phyloP scores from a whole-genome alignment of 2,329 filamentous ascomycete genomes.

The Neopestalotiopsis clavispora region DNA sequence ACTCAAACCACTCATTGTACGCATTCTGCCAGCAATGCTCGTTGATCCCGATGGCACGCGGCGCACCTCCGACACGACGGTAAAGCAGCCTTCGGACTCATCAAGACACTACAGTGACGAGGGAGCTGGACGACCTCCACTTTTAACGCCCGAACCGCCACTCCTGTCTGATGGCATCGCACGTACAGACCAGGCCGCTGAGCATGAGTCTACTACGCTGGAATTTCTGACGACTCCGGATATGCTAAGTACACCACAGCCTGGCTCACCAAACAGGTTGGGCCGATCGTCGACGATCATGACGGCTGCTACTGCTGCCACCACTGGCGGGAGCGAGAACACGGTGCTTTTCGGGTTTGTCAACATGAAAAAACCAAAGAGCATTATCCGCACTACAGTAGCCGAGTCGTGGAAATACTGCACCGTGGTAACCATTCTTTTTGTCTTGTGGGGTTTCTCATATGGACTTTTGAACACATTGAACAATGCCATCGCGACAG shows the following conservation, averaged over 20 bases:
- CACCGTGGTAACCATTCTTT: slow-evolving; percentile 77
- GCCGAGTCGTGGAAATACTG: slow-evolving; percentile 74
- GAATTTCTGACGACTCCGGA: slow-evolving; percentile 54
- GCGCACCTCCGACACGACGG: slow-evolving; percentile 33
- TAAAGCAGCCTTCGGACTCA: slow-evolving; percentile 30
- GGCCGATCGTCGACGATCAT: slow-evolving; percentile 32
- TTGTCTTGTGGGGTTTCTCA: slow-evolving; percentile 89
- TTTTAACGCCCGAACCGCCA: slow-evolving; percentile 19
- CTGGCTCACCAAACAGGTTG: slow-evolving; percentile 21
- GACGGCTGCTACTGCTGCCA: slow-evolving; percentile 43
- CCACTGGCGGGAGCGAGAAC: slow-evolving; percentile 42
- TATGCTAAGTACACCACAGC: slow-evolving; percentile 24
- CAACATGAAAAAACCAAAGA: slow-evolving; percentile 71
- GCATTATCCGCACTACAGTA: slow-evolving; percentile 68
- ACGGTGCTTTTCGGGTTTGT: slow-evolving; percentile 78
- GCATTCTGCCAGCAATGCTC: slow-evolving; percentile 61
- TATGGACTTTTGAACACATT: slow-evolving; percentile 86
- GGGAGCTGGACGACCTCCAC: slow-evolving; percentile 20
- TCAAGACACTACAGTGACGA: slow-evolving; percentile 29
- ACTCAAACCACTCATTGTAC: slow-evolving; percentile 81
- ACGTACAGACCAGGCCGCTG: slow-evolving; percentile 26
- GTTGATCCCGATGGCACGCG: slow-evolving; percentile 54
- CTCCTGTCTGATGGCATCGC: slow-evolving; percentile 21
- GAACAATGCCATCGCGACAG: slow-evolving; percentile 70
- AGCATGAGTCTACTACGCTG: slow-evolving; percentile 40